Evolutionary conservation across 345 rosid genomes (phyloP), one percentile per base, ranked within the genome.

Genomic region (Odontarrhena argentea): DNA sequence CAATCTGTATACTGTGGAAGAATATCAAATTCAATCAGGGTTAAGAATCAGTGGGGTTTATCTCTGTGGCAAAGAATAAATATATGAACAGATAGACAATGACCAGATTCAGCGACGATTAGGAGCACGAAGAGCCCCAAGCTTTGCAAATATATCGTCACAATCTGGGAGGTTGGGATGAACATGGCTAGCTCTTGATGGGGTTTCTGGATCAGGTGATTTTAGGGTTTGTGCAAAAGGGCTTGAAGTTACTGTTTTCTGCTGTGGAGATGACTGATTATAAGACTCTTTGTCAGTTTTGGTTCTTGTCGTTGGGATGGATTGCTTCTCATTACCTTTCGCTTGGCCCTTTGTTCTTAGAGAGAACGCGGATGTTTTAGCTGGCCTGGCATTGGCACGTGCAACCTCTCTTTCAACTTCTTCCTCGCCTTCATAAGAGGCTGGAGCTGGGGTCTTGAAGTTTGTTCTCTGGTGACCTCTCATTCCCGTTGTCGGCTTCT

Each of bases 121-220:
- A 34, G 60, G 53, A 68, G 30, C 13, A 46, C 89, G 80, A 28
- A 84, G 79, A 47, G 91, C 75, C 62, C 82, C 82, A 2, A 90
- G 70, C 52, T 70, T 80, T 22, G 96, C 89, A 12, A 81, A 55
- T 11, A 93, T 44, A 40, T 76, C 49, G 8, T 93, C 97, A 41
- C 67, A 85, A 37, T 93, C 98, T 0, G 97, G 97, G 69, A 90
- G 98, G 64, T 93, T 93, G 9, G 98, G 98, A 68, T 93, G 98
- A 64, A 90, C 86, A 65, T 88, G 96, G 65, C 81, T 78, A 26
- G 87, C 81, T 74, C 69, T 74, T 40, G 73, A 67, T 8, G 77
- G 74, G 34, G 74, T 74, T 25, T 74, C 77, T 67, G 74, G 68
- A 62, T 74, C 73, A 0, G 74, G 73, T 55, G 68, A 53, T 52